Evolutionary conservation across 2,329 filamentous ascomycete species (phyloP), one percentile per base, ranked within the genome.

Genomic region (Arthrinium puccinioides): DNA sequence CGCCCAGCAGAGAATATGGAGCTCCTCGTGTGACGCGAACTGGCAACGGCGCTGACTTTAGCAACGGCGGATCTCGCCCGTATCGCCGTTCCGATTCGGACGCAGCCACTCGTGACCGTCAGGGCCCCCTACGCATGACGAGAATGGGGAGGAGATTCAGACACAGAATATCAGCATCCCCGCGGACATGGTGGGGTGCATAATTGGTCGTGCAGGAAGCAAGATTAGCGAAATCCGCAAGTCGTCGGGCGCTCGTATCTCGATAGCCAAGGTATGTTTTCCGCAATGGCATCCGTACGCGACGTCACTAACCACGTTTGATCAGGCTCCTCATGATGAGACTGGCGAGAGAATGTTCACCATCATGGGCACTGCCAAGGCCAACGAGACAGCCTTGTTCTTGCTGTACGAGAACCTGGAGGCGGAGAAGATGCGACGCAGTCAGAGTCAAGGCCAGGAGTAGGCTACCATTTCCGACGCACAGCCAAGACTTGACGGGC

Each of bases 141-240:
- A 97, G 65, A 94, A 97, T 47, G 92, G 92, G 45, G 92, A 97
- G 60, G 90, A 96, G 63, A 85, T 97, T 44, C 90, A 96, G 64
- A 98, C 92, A 2, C 92, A 98, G 60, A 98, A 98, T 69, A 98
- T 98, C 66, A 96, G 88, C 72, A 98, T 98, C 55, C 92, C 92
- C 19, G 89, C 92, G 32, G 92, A 98, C 69, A 98, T 98, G 92
- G 92, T 98, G 61, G 92, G 92, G 50, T 98, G 92, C 68, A 98
- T 98, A 67, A 98, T 98, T 60, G 92, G 92, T 49, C 84, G 89
- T 47, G 87, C 76, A 38, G 92, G 92, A 47, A 89, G 78, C 71
- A 98, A 98, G 77, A 98, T 98, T 59, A 96, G 87, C 62, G 92
- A 98, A 68, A 98, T 98, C 54, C 85, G 92, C 63, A 94, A 95